Conservation (phyloP, 805 yeast species). For the Peterozyma xylosa region DNA sequence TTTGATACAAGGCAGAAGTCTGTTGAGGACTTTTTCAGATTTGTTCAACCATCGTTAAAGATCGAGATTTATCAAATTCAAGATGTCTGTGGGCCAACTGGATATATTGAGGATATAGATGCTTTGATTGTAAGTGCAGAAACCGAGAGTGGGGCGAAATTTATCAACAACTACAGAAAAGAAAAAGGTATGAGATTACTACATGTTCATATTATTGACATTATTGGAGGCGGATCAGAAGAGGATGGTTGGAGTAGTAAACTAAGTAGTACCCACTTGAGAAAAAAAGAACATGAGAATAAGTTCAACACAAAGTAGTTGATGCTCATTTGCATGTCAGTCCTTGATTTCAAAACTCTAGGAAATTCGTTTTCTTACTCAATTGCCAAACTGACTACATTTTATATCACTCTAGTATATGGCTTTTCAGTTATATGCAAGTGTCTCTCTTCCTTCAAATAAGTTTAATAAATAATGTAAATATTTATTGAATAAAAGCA, state of each 20-base stretch:
- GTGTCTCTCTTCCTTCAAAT: too few relatives aligned
- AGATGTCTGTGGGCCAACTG: slow-evolving; percentile 95
- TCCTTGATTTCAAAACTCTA: too few relatives aligned
- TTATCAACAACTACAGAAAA: slow-evolving; percentile 58
- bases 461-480: not conserved
- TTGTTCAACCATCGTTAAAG: slow-evolving; percentile 35
- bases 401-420: too few relatives aligned
- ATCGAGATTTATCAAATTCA: slow-evolving; percentile 56
- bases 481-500: too few relatives aligned
- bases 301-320: not conserved
- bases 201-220: slow-evolving; percentile 44
- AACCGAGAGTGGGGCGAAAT: slow-evolving; percentile 65
- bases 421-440: too few relatives aligned
- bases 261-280: slow-evolving; percentile 76
- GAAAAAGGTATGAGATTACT: slow-evolving; percentile 48
- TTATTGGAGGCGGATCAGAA: slow-evolving; percentile 44
- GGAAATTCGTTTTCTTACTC: too few relatives aligned
- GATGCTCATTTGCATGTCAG: not conserved
- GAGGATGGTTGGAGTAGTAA: slow-evolving; percentile 55
- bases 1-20: slow-evolving; percentile 40
- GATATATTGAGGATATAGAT: slow-evolving; percentile 61
- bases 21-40: slow-evolving; percentile 42
- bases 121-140: slow-evolving; percentile 79
- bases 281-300: slow-evolving; percentile 31
- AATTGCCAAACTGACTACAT: too few relatives aligned